Evolutionary conservation across 495 filamentous ascomycete genomes (phyloP).

Genomic region (Umbilicaria muhlenbergii): DNA sequence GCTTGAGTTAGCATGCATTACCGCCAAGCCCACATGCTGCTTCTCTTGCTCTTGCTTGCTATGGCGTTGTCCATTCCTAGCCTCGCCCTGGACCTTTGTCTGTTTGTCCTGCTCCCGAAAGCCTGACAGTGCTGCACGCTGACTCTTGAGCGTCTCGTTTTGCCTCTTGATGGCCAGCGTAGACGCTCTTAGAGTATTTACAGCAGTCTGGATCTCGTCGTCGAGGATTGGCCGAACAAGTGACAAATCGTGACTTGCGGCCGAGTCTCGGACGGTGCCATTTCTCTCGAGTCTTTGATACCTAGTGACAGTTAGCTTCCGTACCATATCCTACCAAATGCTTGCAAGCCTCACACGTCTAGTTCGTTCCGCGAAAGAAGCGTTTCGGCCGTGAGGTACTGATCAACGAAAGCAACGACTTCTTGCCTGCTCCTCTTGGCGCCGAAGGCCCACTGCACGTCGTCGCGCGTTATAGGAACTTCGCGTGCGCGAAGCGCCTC

Average conservation of each 20-base stretch:
- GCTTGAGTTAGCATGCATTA: neutral
- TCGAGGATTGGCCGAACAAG: conserved; percentile 13
- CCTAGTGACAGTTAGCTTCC: conserved; percentile 2
- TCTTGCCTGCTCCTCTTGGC: conserved; percentile 9
- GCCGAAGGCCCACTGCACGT: conserved; percentile 13
- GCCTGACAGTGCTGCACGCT: too few species aligned
- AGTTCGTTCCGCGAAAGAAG: conserved; percentile 13
- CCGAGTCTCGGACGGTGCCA: conserved; percentile 9
- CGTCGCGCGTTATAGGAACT: conserved; percentile 6
- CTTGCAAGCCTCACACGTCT: conserved; percentile 6
- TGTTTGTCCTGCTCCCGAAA: too few species aligned
- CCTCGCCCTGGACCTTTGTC: too few species aligned
- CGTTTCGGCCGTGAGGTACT: conserved; percentile 10
- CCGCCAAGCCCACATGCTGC: conserved; percentile 9
- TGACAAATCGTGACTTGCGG: conserved; percentile 4
- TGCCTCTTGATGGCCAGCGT: conserved; percentile 9
- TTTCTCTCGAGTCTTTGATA: conserved; percentile 16
- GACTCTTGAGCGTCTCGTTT: too few species aligned
- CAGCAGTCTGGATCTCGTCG: conserved; percentile 7
- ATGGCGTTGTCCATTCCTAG: too few species aligned
- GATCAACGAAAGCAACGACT: conserved; percentile 9
- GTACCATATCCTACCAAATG: neutral
- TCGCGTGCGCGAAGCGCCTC: conserved; percentile 8
- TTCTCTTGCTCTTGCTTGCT: conserved; percentile 2
- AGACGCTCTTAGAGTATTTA: conserved; percentile 6